Conservation (phyloP, 2,329 filamentous ascomycete species). For the Penicillium sp. region DNA sequence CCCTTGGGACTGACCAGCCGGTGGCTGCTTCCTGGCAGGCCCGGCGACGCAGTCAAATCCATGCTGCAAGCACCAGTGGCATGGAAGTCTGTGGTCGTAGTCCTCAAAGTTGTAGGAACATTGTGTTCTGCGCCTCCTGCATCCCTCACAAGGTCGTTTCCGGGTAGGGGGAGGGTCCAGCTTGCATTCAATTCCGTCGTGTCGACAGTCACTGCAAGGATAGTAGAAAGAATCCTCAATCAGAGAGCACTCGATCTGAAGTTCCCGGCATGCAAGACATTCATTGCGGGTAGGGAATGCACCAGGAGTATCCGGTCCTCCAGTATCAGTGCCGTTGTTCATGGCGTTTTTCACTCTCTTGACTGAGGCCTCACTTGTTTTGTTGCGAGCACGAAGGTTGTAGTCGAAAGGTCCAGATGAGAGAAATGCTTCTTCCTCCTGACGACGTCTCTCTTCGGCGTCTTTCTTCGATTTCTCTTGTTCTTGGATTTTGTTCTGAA, state of each 20-base stretch:
- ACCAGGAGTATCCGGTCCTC: neutral
- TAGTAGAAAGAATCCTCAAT: constrained; percentile 31
- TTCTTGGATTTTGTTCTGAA: neutral
- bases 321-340: neutral
- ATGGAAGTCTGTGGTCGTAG: constrained; percentile 26
- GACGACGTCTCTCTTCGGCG: neutral
- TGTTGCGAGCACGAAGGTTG: neutral
- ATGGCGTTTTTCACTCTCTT: neutral
- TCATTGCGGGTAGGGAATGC: constrained; percentile 18
- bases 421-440: neutral
- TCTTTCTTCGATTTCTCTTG: neutral
- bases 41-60: constrained; percentile 37
- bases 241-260: constrained; percentile 33
- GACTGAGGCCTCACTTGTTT: neutral
- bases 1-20: neutral
- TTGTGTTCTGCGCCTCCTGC: constrained; percentile 20
- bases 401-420: neutral
- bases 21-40: constrained; percentile 21
- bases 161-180: constrained; percentile 29
- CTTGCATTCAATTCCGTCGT: constrained; percentile 33
- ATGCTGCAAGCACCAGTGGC: constrained; percentile 28
- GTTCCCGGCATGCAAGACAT: constrained; percentile 31
- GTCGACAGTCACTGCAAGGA: constrained; percentile 36
- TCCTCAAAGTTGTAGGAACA: constrained; percentile 35
- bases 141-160: constrained; percentile 35